phyloP scores from a whole-genome alignment of 371 early-diverging fungal species.

The Rhizopus sp. region DNA sequence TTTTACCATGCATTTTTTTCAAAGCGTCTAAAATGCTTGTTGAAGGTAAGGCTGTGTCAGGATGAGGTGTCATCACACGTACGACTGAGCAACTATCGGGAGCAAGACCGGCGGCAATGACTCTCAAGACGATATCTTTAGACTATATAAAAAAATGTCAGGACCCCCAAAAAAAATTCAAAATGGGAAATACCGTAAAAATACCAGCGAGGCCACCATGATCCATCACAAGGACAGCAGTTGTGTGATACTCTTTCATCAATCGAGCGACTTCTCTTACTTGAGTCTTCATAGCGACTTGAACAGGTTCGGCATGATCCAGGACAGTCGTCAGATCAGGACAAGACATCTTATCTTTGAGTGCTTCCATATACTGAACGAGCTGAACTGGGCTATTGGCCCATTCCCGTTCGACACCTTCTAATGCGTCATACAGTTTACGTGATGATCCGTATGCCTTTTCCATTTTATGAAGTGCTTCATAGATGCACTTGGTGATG shows the following conservation, averaged over 20 bases:
- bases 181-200: conserved; percentile 76
- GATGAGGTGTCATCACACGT: conserved; percentile 98
- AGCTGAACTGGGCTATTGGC: conserved; percentile 57
- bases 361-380: conserved; percentile 74
- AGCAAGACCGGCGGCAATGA: conserved; percentile 91
- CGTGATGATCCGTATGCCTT: conserved; percentile 86
- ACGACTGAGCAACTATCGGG: conserved; percentile 91
- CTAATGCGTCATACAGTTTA: conserved; percentile 88
- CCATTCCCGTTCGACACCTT: conserved; percentile 88
- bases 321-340: conserved; percentile 87
- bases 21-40: conserved; percentile 92
- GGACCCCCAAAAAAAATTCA: conserved; percentile 1
- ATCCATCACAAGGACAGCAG: conserved; percentile 91
- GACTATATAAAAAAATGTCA: conserved; percentile 35
- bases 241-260: conserved; percentile 88
- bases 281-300: conserved; percentile 77
- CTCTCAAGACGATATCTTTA: conserved; percentile 93
- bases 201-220: conserved; percentile 88
- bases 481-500: conserved; percentile 94
- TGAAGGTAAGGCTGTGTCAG: conserved; percentile 86
- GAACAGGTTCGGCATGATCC: conserved; percentile 70
- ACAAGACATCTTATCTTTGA: conserved; percentile 86
- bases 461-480: conserved; percentile 91
- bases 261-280: conserved; percentile 90
- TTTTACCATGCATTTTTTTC: conserved; percentile 89